Percentiles rank a stretch among this genome's conserved stretches.
Conservation (phyloP, 73 alveolate genomes). For the Durusdinium trenchii region DNA sequence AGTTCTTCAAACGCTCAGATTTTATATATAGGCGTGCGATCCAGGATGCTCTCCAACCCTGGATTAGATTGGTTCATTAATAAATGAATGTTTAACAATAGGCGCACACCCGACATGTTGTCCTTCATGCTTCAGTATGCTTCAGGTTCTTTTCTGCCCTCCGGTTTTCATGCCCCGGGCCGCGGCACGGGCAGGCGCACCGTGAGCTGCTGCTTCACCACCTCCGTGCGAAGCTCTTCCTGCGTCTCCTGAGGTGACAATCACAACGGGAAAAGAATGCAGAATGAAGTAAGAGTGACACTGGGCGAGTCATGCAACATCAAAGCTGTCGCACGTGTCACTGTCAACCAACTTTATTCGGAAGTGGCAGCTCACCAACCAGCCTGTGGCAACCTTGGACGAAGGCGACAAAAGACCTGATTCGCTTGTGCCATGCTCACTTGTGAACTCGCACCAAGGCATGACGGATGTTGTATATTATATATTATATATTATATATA, state of each 20-base stretch:
- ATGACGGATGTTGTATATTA: no score
- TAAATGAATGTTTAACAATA: no score
- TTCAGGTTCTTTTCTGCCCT: neutral
- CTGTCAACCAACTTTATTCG: neutral
- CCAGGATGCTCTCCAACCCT: no score
- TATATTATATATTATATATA: no score
- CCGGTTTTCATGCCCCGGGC: neutral
- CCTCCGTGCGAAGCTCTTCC: conserved; percentile 9
- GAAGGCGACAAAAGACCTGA: conserved; percentile 43
- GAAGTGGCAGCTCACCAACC: neutral
- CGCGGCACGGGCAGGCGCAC: neutral
- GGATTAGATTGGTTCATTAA: no score
- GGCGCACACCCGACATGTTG: neutral
- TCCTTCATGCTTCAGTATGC: neutral
- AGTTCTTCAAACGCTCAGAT: neutral
- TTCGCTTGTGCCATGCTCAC: no score
- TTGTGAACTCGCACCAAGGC: no score
- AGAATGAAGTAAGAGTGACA: no score
- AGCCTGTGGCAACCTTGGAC: conserved; percentile 38
- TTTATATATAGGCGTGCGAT: neutral
- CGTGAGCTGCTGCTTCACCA: conserved; percentile 18
- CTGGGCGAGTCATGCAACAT: no score
- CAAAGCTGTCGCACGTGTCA: neutral
- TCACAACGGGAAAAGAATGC: no score
- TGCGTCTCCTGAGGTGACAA: neutral